phyloP scores from a whole-genome alignment of 1,284 basidiomycete genomes.

The Porogramme epimiltina region DNA sequence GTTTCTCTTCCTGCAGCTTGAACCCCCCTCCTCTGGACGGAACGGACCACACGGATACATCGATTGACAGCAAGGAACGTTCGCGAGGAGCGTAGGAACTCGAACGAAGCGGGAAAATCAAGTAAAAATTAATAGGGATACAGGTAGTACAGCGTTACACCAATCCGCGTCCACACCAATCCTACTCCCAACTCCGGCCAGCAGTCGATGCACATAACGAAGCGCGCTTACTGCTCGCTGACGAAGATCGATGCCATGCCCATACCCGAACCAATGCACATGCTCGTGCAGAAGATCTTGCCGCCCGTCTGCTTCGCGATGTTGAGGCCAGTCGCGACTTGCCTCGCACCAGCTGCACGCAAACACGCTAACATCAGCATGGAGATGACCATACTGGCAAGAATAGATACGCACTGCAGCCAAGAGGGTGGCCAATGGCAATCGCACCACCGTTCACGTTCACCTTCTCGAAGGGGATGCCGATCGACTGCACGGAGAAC shows the following conservation, averaged over 20 bases:
- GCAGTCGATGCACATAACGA: not conserved
- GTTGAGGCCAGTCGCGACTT: conserved; percentile 84
- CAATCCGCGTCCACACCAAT: not conserved
- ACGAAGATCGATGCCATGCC: conserved; percentile 84
- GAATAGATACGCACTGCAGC: conserved; percentile 60
- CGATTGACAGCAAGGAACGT: no score
- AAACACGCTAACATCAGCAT: conserved; percentile 2
- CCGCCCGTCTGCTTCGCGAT: conserved; percentile 79
- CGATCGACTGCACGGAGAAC: conserved; percentile 77
- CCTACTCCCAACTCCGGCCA: not conserved
- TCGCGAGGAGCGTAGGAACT: no score
- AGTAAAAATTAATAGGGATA: conserved; percentile 3
- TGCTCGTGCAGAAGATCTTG: conserved; percentile 86
- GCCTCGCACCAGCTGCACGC: conserved; percentile 78
- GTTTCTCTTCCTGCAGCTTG: no score
- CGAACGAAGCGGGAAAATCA: no score
- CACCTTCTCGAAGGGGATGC: conserved; percentile 79
- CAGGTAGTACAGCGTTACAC: not conserved
- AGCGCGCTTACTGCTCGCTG: conserved; percentile 64
- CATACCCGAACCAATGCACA: conserved; percentile 97
- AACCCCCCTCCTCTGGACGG: no score
- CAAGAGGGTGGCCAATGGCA: conserved; percentile 85
- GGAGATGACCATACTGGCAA: not conserved
- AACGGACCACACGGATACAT: no score
- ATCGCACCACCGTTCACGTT: conserved; percentile 91